Evolutionary conservation across 1,139 yeast species (phyloP), one percentile per base, ranked within the genome.

Genomic region (Saccharomyces hybrid): DNA sequence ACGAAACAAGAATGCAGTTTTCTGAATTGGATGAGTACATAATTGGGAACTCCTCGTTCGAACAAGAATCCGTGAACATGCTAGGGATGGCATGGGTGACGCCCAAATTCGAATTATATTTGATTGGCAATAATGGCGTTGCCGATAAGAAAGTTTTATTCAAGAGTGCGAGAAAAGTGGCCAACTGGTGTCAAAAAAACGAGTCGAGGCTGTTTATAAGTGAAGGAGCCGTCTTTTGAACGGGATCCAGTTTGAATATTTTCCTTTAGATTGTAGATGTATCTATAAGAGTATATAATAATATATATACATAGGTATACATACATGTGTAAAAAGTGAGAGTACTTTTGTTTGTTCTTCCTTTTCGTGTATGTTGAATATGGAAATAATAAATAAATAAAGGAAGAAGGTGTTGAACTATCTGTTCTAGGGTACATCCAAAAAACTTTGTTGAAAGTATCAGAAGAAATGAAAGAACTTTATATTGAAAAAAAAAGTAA

Each of bases 191-290:
- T 58, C 70, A 75, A 54, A 76, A 72, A 51, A 77, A 83, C 55
- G 86, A 83, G 57, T 78, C 78, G 49, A 68, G 84, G 41, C 62
- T 84, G 38, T 84, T 84, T 65, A 82, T 83, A 2, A 75, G 78
- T 41, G 83, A 82, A 32, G 88, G 88, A n/a, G n/a, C n/a, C n/a
- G n/a, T n/a, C n/a, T n/a, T n/a, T n/a, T n/a, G n/a, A n/a, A n/a
- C n/a, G n/a, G n/a, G n/a, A n/a, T n/a, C n/a, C n/a, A n/a, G n/a
- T n/a, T n/a, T n/a, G n/a, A n/a, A n/a, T n/a, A n/a, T n/a, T 38
- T 19, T 19, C 26, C 25, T 16, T 38, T 38, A 19, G 5, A 4
- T 19, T 38, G 44, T 38, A 38, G 5, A 38, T 38, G 13, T 38
- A 38, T 16, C 23, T 19, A 38, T 38, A 16, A 32, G 38, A 32